Conservation (phyloP, 805 yeast species). For the Cyberlindnera misumaiensis region DNA sequence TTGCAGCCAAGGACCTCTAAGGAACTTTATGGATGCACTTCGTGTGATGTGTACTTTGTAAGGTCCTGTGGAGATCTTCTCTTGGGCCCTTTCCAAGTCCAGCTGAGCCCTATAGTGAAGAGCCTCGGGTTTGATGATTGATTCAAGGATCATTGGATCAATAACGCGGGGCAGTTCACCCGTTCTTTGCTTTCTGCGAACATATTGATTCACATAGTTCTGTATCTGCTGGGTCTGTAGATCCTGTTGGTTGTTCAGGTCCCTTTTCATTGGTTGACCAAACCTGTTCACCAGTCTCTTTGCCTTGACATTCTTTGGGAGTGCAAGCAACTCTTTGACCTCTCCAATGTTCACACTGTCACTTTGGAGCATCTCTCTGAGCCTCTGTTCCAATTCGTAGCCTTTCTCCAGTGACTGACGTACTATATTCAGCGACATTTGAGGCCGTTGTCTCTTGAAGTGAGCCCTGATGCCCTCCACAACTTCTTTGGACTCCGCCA, state of each 20-base stretch:
- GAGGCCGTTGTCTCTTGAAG: conserved; percentile 12
- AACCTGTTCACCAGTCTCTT: conserved; percentile 2
- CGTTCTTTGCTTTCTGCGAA: conserved; percentile 5
- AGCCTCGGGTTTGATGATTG: conserved; percentile 17
- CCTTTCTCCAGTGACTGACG: conserved; percentile 7
- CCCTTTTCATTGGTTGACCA: conserved; percentile 16
- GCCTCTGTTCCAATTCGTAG: conserved; percentile 8
- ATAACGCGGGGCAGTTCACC: conserved; percentile 15
- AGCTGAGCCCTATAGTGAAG: conserved; percentile 13
- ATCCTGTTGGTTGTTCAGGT: conserved; percentile 15
- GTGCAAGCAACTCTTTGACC: not conserved
- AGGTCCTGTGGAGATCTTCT: conserved; percentile 12
- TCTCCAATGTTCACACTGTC: not conserved
- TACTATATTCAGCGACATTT: conserved; percentile 16
- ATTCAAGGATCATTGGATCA: conserved; percentile 12
- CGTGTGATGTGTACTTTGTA: conserved; percentile 13
- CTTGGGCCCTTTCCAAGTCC: conserved; percentile 5
- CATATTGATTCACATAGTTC: conserved; percentile 12
- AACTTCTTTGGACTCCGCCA: conserved; percentile 3
- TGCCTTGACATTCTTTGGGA: conserved; percentile 1
- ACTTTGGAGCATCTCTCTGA: conserved; percentile 6
- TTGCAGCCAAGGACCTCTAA: conserved; percentile 20
- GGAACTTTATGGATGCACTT: conserved; percentile 8
- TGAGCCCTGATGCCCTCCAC: conserved; percentile 1
- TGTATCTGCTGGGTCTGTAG: conserved; percentile 9